Evolutionary conservation across 2,329 filamentous ascomycete species (phyloP), one percentile per base, ranked within the genome.

Genomic region (Tetracladium maxilliforme): DNA sequence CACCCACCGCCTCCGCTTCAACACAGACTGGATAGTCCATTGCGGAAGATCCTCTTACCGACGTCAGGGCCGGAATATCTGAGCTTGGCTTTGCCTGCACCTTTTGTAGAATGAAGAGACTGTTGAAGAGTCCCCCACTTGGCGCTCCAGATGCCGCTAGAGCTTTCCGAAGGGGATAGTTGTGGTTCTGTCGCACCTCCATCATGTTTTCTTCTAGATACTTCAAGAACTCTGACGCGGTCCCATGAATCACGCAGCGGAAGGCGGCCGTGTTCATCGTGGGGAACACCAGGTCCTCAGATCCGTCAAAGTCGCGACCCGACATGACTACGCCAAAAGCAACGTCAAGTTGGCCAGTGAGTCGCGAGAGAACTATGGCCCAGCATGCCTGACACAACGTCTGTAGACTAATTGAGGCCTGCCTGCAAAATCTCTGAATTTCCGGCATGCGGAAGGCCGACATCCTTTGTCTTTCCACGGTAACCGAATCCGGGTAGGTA

Each of bases 251-350:
- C 4, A 86, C 60, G 2, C 65, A 65, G 8, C 84, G 64, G 6
- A 92, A 58, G 0, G 77, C 68, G 0, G 93, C 72, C 0, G 86
- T 93, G 41, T 92, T 94, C 80, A 94, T 93, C 0, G 79, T 82
- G 0, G 86, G 87, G 39, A 93, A 94, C 42, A 86, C 60, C 9
- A 87, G 49, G 14, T 66, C 48, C 21, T 78, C 66, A 0, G 70
- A 65, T 10, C 67, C 63, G 22, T 79, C 73, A 7, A 70, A 71
- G 29, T 90, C 81, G n/a, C 87, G 67, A 10, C 87, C 86, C 0
- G 83, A 84, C 9, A 93, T 57, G 2, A 94, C 76, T 1, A 81
- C 68, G 1, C 87, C 87, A 41, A 90, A 93, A 0, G 71, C 63
- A 4, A 92, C 65, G 35, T 93, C 84, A 1, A 92, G 61, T 1